Evolutionary conservation across 73 alveolate species (phyloP).

Genomic region (Paramecium pentaurelia): DNA sequence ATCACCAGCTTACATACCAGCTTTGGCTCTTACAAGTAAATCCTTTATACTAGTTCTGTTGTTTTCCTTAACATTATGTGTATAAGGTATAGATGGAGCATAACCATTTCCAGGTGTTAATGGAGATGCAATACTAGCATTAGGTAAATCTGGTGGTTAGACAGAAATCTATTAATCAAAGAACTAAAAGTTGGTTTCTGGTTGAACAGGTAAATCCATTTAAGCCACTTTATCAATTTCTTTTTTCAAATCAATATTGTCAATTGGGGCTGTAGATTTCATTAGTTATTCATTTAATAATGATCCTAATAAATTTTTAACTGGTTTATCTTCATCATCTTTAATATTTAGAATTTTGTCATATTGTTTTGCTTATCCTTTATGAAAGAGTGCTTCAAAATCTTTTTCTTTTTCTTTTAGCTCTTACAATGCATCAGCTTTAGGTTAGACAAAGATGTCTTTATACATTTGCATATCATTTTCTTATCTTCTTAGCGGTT

Average conservation of each 20-base stretch:
- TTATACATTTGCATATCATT: conserved; percentile 57
- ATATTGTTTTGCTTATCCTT: conserved; percentile 53
- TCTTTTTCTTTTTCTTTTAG: conserved; percentile 60
- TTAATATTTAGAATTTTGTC: conserved; percentile 49
- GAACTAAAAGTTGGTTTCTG: conserved; percentile 65
- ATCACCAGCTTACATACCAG: conserved; percentile 97
- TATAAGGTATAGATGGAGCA: conserved; percentile 98
- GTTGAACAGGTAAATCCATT: conserved; percentile 41
- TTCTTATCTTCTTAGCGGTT: conserved; percentile 57
- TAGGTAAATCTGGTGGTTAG: conserved; percentile 96
- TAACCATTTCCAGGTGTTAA: conserved; percentile 94
- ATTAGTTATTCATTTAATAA: conserved; percentile 6
- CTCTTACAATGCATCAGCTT: conserved; percentile 48
- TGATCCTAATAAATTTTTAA: not conserved
- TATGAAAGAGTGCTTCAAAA: conserved; percentile 59
- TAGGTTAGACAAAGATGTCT: conserved; percentile 58
- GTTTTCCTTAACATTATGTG: conserved; percentile 68
- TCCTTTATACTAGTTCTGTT: conserved; percentile 83
- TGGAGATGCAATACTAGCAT: conserved; percentile 94
- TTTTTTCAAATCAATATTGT: conserved; percentile 24
- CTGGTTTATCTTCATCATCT: conserved; percentile 49
- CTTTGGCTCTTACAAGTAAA: conserved; percentile 94
- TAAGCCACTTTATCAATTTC: conserved; percentile 18
- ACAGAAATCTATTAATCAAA: conserved; percentile 95
- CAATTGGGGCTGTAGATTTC: not conserved